Percentiles rank a stretch among this genome's conserved stretches.
Evolutionary conservation across 2,329 filamentous ascomycete species (phyloP).

Genomic region (Paraphaeosphaeria minitans): DNA sequence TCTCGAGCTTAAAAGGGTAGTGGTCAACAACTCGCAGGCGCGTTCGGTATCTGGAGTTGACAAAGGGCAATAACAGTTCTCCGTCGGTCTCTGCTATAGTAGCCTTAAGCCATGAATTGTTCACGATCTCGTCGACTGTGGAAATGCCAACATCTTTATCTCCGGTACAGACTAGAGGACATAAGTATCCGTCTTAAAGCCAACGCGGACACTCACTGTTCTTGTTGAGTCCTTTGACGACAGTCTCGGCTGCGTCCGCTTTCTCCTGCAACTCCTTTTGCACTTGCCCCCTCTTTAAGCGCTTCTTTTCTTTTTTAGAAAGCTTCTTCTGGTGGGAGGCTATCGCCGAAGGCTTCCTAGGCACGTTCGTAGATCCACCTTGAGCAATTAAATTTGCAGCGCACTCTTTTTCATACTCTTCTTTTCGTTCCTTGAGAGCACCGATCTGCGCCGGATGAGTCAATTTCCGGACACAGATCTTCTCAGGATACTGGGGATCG

Average conservation of each 20-base stretch:
- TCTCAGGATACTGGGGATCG: constrained; percentile 59
- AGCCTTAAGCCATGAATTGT: constrained; percentile 50
- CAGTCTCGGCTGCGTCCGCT: constrained; percentile 8
- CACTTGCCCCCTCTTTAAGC: constrained; percentile 41
- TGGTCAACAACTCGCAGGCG: constrained; percentile 83
- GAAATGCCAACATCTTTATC: constrained; percentile 45
- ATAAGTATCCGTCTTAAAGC: constrained; percentile 11
- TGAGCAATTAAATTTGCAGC: constrained; percentile 8
- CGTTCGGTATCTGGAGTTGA: constrained; percentile 72
- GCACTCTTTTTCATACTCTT: constrained; percentile 60
- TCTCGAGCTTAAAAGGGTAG: constrained; percentile 68
- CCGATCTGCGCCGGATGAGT: constrained; percentile 53
- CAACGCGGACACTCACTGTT: neutral
- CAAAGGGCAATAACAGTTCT: constrained; percentile 68
- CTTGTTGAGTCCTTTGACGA: constrained; percentile 31
- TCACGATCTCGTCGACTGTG: constrained; percentile 54
- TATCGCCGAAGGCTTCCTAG: constrained; percentile 28
- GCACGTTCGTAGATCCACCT: constrained; percentile 16
- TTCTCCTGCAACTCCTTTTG: constrained; percentile 31
- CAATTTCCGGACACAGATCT: constrained; percentile 64
- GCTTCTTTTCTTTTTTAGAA: constrained; percentile 41
- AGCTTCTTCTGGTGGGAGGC: constrained; percentile 44
- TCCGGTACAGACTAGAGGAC: constrained; percentile 53
- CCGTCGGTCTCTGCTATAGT: constrained; percentile 38
- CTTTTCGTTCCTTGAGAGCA: constrained; percentile 66